A percentile compares a stretch with the other conserved stretches of the same genome.
Evolutionary conservation across 2,329 filamentous ascomycete species (phyloP).

Genomic region (Mycosphaerelloides madeirae): DNA sequence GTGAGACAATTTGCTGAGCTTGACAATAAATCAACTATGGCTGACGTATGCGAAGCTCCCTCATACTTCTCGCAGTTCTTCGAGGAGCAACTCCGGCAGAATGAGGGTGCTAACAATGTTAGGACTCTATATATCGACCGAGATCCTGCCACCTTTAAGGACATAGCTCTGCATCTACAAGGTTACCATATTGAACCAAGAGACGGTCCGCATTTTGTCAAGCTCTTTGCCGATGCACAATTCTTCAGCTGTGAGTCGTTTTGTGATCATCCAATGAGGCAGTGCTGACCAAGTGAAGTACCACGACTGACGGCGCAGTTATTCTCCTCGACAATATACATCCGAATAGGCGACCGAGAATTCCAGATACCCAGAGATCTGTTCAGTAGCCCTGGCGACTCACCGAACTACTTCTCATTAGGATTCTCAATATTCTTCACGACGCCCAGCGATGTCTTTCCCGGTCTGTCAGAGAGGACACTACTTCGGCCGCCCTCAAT

Average conservation of each 20-base stretch:
- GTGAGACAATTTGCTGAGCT: conserved; percentile 42
- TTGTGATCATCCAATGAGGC: background rate
- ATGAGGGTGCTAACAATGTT: conserved; percentile 55
- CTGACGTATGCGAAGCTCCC: conserved; percentile 65
- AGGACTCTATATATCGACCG: conserved; percentile 92
- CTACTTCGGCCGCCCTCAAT: conserved; percentile 85
- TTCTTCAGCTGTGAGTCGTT: conserved; percentile 72
- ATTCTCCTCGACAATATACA: conserved; percentile 86
- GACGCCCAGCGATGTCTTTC: conserved; percentile 73
- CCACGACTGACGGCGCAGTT: conserved; percentile 86
- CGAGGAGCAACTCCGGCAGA: conserved; percentile 68
- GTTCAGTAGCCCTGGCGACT: conserved; percentile 79
- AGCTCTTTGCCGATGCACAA: conserved; percentile 87
- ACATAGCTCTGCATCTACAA: conserved; percentile 86
- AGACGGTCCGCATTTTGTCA: conserved; percentile 83
- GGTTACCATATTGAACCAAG: conserved; percentile 81
- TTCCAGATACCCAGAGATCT: conserved; percentile 88
- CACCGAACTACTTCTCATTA: conserved; percentile 92
- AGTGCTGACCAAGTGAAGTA: conserved; percentile 47
- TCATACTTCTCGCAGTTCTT: conserved; percentile 98
- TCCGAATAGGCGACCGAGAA: conserved; percentile 78
- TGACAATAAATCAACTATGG: conserved; percentile 20
- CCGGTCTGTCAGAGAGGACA: conserved; percentile 71
- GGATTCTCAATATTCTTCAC: conserved; percentile 87
- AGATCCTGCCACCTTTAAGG: conserved; percentile 80